Percentiles rank a stretch among this genome's conserved stretches.
Conservation (phyloP, 2,329 filamentous ascomycete genomes). For the Colletotrichum endophyticum region DNA sequence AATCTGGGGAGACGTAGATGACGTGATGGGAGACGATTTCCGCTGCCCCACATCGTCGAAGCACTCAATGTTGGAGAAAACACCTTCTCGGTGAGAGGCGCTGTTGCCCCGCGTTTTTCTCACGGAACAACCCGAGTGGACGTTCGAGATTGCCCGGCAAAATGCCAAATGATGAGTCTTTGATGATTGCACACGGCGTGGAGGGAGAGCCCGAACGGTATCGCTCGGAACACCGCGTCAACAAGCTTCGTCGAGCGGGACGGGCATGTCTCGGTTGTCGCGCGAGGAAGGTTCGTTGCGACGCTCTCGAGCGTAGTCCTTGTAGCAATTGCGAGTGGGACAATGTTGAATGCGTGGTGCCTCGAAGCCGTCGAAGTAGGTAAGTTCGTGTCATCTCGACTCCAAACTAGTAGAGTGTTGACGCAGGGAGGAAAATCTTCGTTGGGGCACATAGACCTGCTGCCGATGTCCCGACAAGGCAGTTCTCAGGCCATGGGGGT, state of each 20-base stretch:
- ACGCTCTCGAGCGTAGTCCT: neutral
- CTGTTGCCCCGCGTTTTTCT: neutral
- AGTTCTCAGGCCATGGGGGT: neutral
- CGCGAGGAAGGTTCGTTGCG: neutral
- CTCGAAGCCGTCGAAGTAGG: neutral
- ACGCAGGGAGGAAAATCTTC: neutral
- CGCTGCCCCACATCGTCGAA: neutral
- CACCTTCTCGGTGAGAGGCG: neutral
- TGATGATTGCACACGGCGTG: neutral
- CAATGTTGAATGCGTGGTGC: neutral
- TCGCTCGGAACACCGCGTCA: neutral
- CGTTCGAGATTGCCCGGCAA: neutral
- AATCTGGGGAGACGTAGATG: neutral
- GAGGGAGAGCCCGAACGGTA: neutral
- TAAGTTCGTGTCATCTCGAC: neutral
- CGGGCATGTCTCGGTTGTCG: neutral
- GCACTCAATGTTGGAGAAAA: neutral
- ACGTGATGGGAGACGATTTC: neutral
- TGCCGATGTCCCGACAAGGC: neutral
- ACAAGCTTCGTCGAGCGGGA: neutral
- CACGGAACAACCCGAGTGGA: neutral
- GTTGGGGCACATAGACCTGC: neutral
- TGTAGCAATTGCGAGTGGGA: neutral
- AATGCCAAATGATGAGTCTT: neutral
- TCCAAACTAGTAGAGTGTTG: neutral